phyloP scores from a whole-genome alignment of 257 asterid species.

The Solanum arcanum region DNA sequence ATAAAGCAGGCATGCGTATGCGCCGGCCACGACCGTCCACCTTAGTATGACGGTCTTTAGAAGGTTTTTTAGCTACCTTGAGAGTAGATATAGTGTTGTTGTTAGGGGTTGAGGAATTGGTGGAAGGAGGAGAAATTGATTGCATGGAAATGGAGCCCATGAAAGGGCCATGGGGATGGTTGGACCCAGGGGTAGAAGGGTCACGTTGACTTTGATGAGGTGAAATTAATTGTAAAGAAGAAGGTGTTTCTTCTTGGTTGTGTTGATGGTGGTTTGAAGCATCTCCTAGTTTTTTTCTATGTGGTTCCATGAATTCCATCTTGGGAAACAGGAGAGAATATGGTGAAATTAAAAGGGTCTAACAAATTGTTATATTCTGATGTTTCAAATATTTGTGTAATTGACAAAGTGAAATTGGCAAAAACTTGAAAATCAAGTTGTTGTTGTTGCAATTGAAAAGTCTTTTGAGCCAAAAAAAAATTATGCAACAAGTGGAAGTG shows the following conservation, averaged over 20 bases:
- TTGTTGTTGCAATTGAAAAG: not conserved
- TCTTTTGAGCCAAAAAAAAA: not conserved
- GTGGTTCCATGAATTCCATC: constrained; percentile 2
- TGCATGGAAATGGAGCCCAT: constrained; percentile 32
- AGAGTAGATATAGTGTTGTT: not conserved
- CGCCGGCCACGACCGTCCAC: constrained; percentile 35
- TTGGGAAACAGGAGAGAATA: not conserved
- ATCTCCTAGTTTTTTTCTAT: not conserved
- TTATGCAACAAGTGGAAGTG: not conserved
- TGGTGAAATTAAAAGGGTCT: not conserved
- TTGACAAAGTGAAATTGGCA: not conserved
- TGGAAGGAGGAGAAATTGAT: constrained; percentile 7
- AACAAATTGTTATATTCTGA: not conserved
- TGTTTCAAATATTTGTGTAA: not conserved
- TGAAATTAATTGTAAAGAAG: constrained; percentile 1
- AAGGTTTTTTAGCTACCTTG: constrained; percentile 6
- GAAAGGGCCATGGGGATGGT: constrained; percentile 9
- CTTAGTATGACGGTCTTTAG: constrained; percentile 33
- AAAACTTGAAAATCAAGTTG: not conserved
- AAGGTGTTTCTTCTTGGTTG: not conserved
- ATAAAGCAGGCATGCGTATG: constrained; percentile 32
- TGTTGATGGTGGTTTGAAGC: not conserved
- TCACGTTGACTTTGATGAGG: constrained; percentile 3
- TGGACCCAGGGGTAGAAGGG: constrained; percentile 4
- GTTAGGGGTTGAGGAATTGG: not conserved